Conservation (phyloP, 2,329 filamentous ascomycete species). For the Metarhizium brunneum region DNA sequence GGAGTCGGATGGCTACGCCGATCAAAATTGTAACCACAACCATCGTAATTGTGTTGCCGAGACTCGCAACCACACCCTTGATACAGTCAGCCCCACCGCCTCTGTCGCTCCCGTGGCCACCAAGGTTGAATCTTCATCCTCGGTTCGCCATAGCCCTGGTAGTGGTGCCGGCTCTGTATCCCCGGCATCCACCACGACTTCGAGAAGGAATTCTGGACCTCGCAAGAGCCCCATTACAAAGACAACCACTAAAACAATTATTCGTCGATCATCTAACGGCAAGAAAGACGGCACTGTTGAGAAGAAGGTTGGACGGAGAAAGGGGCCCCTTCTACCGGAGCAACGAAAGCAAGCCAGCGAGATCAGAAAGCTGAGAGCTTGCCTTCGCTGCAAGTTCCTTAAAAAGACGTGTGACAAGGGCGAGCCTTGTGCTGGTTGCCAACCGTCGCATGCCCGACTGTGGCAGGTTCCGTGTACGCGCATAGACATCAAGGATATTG, state of each 20-base stretch:
- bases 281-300: constrained; percentile 73
- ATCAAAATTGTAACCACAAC: constrained; percentile 29
- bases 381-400: constrained; percentile 92
- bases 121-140: constrained; percentile 39
- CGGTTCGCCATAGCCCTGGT: constrained; percentile 51
- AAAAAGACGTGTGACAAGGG: constrained; percentile 99
- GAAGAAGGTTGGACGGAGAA: constrained; percentile 88
- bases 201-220: constrained; percentile 57
- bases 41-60: constrained; percentile 56
- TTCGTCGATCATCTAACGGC: constrained; percentile 65
- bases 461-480: constrained; percentile 98
- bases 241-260: constrained; percentile 67
- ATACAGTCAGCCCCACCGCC: constrained; percentile 57
- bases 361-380: constrained; percentile 89
- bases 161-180: constrained; percentile 52
- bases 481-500: constrained; percentile 97
- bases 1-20: constrained; percentile 64
- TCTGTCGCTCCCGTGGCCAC: constrained; percentile 61
- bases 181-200: constrained; percentile 50
- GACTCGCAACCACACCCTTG: constrained; percentile 35
- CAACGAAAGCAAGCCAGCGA: constrained; percentile 95
- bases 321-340: constrained; percentile 82
- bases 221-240: constrained; percentile 75
- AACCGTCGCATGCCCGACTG: constrained; percentile 86
- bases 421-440: constrained; percentile 89